Evolutionary conservation across 805 yeast species (phyloP).

Genomic region (Candida coleopterorum): DNA sequence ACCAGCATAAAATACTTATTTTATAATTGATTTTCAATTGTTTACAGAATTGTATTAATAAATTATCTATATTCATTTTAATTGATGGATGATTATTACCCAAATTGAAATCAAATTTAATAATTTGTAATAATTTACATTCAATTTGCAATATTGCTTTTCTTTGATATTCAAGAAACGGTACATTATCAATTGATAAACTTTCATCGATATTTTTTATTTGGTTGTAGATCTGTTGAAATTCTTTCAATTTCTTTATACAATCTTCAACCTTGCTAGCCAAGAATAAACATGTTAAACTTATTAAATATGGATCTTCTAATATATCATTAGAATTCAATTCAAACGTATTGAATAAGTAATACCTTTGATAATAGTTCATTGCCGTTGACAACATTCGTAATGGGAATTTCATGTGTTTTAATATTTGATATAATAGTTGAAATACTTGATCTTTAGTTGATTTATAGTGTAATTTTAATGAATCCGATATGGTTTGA

Average conservation of each 20-base stretch:
- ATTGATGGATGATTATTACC: slow-evolving; percentile 29
- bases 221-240: slow-evolving; percentile 47
- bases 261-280: slow-evolving; percentile 82
- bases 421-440: slow-evolving; percentile 49
- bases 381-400: slow-evolving; percentile 66
- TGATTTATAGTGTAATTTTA: slow-evolving; percentile 42
- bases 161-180: slow-evolving; percentile 45
- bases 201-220: slow-evolving; percentile 32
- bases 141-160: slow-evolving; percentile 58
- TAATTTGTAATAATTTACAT: slow-evolving; percentile 67
- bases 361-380: slow-evolving; percentile 68
- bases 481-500: slow-evolving; percentile 47
- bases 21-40: slow-evolving; percentile 42
- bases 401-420: slow-evolving; percentile 59
- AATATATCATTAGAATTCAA: slow-evolving; percentile 26
- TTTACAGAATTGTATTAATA: slow-evolving; percentile 58
- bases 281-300: slow-evolving; percentile 61
- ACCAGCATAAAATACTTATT: slow-evolving; percentile 60
- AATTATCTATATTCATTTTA: slow-evolving; percentile 46
- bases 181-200: slow-evolving; percentile 8
- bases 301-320: slow-evolving; percentile 54
- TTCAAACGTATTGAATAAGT: slow-evolving; percentile 59
- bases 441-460: slow-evolving; percentile 51
- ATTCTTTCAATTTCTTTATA: slow-evolving; percentile 65
- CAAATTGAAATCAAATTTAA: slow-evolving; percentile 75